phyloP scores from a whole-genome alignment of 2,329 filamentous ascomycete species.

The Microcera coccophila region DNA sequence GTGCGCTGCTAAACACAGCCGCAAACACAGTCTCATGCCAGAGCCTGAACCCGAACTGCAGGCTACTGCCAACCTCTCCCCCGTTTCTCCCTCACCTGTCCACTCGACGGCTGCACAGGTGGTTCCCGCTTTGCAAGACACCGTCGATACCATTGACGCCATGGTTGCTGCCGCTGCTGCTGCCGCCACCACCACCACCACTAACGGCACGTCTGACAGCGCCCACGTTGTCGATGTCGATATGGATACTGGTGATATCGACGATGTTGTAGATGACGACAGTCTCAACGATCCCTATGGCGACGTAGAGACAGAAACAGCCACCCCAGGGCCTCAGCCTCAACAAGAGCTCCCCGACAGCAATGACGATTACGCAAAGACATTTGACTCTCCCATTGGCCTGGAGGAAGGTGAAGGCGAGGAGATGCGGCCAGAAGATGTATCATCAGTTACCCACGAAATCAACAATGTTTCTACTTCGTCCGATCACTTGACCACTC shows the following conservation, averaged over 20 bases:
- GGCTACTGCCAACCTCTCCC: slow-evolving; percentile 51
- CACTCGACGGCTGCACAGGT: slow-evolving; percentile 45
- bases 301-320: slow-evolving; percentile 34
- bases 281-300: slow-evolving; percentile 48
- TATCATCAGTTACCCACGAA: slow-evolving; percentile 43
- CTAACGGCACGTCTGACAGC: slow-evolving; percentile 29
- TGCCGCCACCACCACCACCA: slow-evolving; percentile 22
- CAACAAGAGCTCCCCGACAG: slow-evolving; percentile 29
- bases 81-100: slow-evolving; percentile 48
- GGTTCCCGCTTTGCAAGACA: slow-evolving; percentile 50
- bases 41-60: slow-evolving; percentile 42
- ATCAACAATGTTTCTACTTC: slow-evolving; percentile 40
- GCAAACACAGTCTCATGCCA: slow-evolving; percentile 40
- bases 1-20: slow-evolving; percentile 6
- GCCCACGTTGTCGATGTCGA: slow-evolving; percentile 32
- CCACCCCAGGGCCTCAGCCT: slow-evolving; percentile 24
- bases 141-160: slow-evolving; percentile 48
- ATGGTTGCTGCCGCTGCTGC: slow-evolving; percentile 39
- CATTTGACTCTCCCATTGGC: slow-evolving; percentile 46
- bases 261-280: slow-evolving; percentile 43
- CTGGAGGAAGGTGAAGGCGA: slow-evolving; percentile 32
- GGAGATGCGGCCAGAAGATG: slow-evolving; percentile 37
- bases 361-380: slow-evolving; percentile 50
- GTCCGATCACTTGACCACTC: slow-evolving; percentile 37
- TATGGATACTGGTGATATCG: slow-evolving; percentile 34